Evolutionary conservation across 106 monocot genomes (phyloP).

Genomic region (Dendrobium catenatum): DNA sequence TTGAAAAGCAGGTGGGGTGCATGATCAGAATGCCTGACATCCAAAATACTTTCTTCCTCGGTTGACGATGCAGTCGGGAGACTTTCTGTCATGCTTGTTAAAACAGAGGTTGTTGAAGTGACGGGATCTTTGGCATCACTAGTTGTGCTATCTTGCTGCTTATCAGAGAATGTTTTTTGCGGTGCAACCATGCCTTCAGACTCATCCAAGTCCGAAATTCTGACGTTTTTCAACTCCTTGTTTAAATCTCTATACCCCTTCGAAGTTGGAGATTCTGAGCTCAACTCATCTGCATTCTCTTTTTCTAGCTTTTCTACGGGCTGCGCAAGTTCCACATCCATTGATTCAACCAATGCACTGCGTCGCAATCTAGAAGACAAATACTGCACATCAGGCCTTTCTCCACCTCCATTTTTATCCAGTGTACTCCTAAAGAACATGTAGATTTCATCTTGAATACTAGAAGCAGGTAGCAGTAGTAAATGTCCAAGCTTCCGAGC

Average conservation of each 20-base stretch:
- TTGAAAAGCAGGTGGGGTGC: conserved; percentile 14
- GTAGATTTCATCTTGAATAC: conserved; percentile 35
- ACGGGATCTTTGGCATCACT: conserved; percentile 19
- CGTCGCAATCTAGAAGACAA: not conserved
- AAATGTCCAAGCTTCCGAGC: conserved; percentile 68
- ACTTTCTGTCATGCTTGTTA: conserved; percentile 7
- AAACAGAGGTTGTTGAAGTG: not conserved
- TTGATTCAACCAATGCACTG: not conserved
- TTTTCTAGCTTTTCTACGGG: conserved; percentile 6
- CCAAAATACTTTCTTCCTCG: conserved; percentile 7
- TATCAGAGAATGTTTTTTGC: not conserved
- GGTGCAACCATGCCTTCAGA: not conserved
- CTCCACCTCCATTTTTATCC: conserved; percentile 49
- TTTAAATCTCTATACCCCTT: conserved; percentile 12
- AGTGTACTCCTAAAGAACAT: conserved; percentile 69
- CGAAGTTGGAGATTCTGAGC: conserved; percentile 7
- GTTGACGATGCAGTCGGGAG: not conserved
- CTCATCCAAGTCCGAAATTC: conserved; percentile 13
- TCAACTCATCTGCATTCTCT: not conserved
- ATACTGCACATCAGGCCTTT: conserved; percentile 46
- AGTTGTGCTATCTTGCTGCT: not conserved
- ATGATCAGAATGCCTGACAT: conserved; percentile 13
- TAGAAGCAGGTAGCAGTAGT: conserved; percentile 39
- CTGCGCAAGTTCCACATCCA: not conserved
- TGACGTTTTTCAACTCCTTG: conserved; percentile 18